Conservation (phyloP, 2,329 filamentous ascomycete species). For the Fusarium sp. region DNA sequence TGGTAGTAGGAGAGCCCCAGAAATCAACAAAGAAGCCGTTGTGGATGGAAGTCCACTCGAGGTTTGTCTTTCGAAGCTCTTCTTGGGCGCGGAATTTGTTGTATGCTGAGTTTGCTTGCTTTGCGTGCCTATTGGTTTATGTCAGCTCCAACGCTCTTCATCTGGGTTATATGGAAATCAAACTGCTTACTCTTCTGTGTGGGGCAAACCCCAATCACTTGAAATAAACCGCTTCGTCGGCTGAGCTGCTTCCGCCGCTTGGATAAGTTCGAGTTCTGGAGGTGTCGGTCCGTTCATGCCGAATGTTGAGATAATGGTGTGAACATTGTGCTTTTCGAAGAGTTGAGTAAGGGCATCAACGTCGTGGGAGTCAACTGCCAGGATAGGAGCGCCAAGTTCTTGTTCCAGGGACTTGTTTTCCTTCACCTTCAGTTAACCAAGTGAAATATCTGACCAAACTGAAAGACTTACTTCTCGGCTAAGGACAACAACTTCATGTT, state of each 20-base stretch:
- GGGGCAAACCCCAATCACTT: slow-evolving; percentile 11
- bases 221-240: slow-evolving; percentile 1
- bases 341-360: neutral
- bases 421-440: neutral
- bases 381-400: neutral
- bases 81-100: slow-evolving; percentile 18
- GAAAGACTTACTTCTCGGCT: neutral
- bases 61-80: slow-evolving; percentile 8
- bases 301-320: slow-evolving; percentile 7
- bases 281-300: neutral
- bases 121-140: neutral
- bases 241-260: neutral
- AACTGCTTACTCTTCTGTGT: slow-evolving; percentile 8
- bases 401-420: neutral
- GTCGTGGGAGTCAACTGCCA: neutral
- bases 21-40: slow-evolving; percentile 21
- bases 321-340: slow-evolving; percentile 12
- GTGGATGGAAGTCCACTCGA: slow-evolving; percentile 8
- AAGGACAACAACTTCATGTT: slow-evolving; percentile 4
- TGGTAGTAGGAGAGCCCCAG: slow-evolving; percentile 2
- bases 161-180: neutral
- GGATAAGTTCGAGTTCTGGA: slow-evolving; percentile 4
- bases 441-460: rapidly evolving
- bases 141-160: neutral
- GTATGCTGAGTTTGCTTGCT: neutral